Percentiles rank a stretch among this genome's conserved stretches.
Evolutionary conservation across 2,329 filamentous ascomycete species (phyloP).

Genomic region (Colletotrichum sp.): DNA sequence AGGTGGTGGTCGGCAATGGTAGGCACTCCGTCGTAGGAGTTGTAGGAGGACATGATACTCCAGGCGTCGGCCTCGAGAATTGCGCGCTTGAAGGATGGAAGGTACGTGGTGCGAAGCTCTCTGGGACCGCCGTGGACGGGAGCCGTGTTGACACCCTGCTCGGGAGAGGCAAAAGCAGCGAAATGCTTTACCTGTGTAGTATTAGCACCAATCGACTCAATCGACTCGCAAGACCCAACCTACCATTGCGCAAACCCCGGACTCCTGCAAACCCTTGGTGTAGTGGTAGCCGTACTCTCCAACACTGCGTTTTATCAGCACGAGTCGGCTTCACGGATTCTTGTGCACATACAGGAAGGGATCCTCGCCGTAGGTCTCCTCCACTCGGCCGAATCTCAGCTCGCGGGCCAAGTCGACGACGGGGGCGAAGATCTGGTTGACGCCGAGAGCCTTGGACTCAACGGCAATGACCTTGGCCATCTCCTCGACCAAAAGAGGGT

Average conservation of each 20-base stretch:
- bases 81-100: constrained; percentile 69
- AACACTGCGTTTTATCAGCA: constrained; percentile 35
- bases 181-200: constrained; percentile 67
- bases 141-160: constrained; percentile 75
- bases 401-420: constrained; percentile 75
- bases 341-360: constrained; percentile 53
- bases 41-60: constrained; percentile 77
- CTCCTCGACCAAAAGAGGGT: constrained; percentile 65
- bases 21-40: constrained; percentile 76
- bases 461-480: constrained; percentile 71
- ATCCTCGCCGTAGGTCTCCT: constrained; percentile 77
- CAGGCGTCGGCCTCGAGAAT: constrained; percentile 74
- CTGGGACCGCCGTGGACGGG: constrained; percentile 59
- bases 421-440: constrained; percentile 77
- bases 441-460: constrained; percentile 70
- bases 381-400: constrained; percentile 73
- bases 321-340: too few species aligned
- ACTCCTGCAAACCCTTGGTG: constrained; percentile 62
- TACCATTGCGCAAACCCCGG: constrained; percentile 68
- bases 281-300: constrained; percentile 70
- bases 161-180: constrained; percentile 70
- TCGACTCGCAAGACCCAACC: too few species aligned
- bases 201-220: too few species aligned
- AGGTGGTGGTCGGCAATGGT: constrained; percentile 69
- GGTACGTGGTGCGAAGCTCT: constrained; percentile 58